Conservation (phyloP, 169 alveolate genomes). For the Cryptosporidium felis region DNA sequence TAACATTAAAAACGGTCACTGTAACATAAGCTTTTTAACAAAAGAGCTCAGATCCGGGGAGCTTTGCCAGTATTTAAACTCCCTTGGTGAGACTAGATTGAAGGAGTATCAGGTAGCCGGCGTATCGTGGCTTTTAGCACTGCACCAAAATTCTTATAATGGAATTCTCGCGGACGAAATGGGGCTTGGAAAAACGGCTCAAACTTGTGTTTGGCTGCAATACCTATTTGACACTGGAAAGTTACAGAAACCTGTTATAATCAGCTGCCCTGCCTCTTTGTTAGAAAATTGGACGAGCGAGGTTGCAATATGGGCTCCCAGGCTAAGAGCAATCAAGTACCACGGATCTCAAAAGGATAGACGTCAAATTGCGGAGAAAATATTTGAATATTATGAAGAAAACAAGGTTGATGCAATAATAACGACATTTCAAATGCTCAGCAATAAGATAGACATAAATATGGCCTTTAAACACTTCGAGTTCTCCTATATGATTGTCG, state of each 20-base stretch:
- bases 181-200: conserved; percentile 93
- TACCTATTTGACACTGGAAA: conserved; percentile 72
- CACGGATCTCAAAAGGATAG: conserved; percentile 83
- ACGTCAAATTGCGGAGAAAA: conserved; percentile 18
- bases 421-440: conserved; percentile 62
- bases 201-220: conserved; percentile 82
- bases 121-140: conserved; percentile 84
- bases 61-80: background rate
- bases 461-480: conserved; percentile 50
- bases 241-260: conserved; percentile 78
- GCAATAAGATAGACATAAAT: conserved; percentile 37
- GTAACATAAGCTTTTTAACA: conserved; percentile 14
- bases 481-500: conserved; percentile 85
- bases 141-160: conserved; percentile 83
- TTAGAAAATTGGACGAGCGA: conserved; percentile 87
- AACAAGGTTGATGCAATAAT: conserved; percentile 24
- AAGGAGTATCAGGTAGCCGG: conserved; percentile 88
- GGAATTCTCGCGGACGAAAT: conserved; percentile 91
- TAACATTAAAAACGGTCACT: conserved; percentile 44
- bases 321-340: conserved; percentile 80
- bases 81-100: conserved; percentile 61
- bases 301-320: conserved; percentile 87
- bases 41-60: conserved; percentile 15
- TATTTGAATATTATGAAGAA: conserved; percentile 27
- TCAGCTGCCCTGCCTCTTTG: conserved; percentile 85